Conservation (phyloP, 2,329 filamentous ascomycete genomes). For the Penicillium sp. region DNA sequence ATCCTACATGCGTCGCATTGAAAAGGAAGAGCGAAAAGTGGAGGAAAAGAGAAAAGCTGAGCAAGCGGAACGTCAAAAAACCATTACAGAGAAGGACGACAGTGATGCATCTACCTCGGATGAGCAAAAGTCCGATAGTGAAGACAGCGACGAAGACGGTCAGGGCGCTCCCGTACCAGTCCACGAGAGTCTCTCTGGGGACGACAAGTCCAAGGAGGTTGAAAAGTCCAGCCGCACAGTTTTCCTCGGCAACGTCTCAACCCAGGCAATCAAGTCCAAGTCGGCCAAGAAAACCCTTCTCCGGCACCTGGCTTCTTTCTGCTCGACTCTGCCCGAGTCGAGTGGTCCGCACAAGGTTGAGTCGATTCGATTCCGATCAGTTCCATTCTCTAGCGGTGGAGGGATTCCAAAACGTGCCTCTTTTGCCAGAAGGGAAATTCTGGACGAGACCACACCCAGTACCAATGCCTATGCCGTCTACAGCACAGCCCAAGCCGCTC, state of each 20-base stretch:
- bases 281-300: constrained; percentile 70
- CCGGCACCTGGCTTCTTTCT: constrained; percentile 69
- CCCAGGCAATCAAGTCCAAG: constrained; percentile 74
- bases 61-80: constrained; percentile 37
- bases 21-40: constrained; percentile 39
- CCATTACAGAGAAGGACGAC: constrained; percentile 29
- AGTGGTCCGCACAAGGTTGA: constrained; percentile 67
- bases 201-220: constrained; percentile 51
- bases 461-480: constrained; percentile 95
- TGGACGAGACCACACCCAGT: constrained; percentile 84
- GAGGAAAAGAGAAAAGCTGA: constrained; percentile 31
- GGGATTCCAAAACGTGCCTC: constrained; percentile 88
- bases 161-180: constrained; percentile 25
- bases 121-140: constrained; percentile 18
- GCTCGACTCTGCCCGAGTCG: constrained; percentile 48
- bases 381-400: constrained; percentile 66
- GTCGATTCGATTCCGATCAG: constrained; percentile 89
- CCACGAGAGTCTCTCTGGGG: constrained; percentile 37
- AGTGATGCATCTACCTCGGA: constrained; percentile 24
- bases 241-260: constrained; percentile 87
- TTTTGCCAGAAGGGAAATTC: constrained; percentile 81
- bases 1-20: constrained; percentile 42
- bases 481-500: constrained; percentile 65
- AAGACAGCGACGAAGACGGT: constrained; percentile 33
- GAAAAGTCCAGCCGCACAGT: constrained; percentile 86